Percentiles rank a stretch among this genome's conserved stretches.
Evolutionary conservation across 2,329 filamentous ascomycete genomes (phyloP).

Genomic region (Aureobasidium mangrovei): DNA sequence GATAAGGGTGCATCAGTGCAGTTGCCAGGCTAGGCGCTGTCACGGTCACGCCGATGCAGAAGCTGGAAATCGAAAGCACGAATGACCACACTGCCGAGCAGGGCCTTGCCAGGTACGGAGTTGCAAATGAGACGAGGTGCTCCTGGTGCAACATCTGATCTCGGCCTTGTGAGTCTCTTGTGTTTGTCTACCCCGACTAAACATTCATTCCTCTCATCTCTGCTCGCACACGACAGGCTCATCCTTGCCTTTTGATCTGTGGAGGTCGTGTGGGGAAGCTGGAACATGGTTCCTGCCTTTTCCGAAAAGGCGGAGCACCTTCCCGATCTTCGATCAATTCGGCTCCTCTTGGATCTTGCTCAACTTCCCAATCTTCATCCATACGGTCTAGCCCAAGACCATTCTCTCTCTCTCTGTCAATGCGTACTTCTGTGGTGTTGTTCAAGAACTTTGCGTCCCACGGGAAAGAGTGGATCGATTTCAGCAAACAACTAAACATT

Average conservation of each 20-base stretch:
- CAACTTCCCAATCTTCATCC: not conserved
- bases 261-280: slow-evolving; percentile 1
- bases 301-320: not conserved
- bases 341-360: not conserved
- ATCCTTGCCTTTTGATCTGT: not conserved
- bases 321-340: not conserved
- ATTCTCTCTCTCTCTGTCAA: not conserved
- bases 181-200: not conserved
- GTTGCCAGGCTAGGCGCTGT: slow-evolving; percentile 4
- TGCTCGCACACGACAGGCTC: slow-evolving; percentile 3
- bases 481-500: too few relatives aligned
- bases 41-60: slow-evolving; percentile 5
- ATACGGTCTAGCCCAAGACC: not conserved
- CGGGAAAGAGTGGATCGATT: too few relatives aligned
- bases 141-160: slow-evolving; percentile 4
- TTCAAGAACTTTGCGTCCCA: too few relatives aligned
- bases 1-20: not conserved
- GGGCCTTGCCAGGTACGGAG: not conserved
- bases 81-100: not conserved
- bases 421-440: not conserved
- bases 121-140: not conserved
- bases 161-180: slow-evolving; percentile 3
- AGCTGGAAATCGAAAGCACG: slow-evolving; percentile 9
- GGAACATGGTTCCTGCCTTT: not conserved
- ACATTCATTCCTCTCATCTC: not conserved